Base-by-base conservation (phyloP, 495 filamentous ascomycete genomes). In the Hypomontagnella monticulosa region DNA sequence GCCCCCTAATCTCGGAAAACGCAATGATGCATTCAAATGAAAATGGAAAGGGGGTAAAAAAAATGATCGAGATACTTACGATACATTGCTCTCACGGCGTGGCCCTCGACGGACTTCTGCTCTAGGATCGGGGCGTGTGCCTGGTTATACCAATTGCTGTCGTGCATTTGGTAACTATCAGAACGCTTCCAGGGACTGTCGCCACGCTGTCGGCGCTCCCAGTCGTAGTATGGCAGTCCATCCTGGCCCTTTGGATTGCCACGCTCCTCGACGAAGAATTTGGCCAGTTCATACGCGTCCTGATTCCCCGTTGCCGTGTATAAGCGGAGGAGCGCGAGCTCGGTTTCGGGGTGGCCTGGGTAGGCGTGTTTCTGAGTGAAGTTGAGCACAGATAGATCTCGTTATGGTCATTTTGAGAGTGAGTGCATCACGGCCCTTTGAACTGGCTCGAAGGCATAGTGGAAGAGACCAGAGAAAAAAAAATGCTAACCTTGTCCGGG, bases 71-170 rank as follows among this genome's bases (percentile, higher is more conserved):
- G 20, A 15, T 10, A 69, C 66, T 58, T 43, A 69, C 66, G 78
- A 61, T 88, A 88, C 80, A 86, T 83, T 0, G 84, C 84, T 34
- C 86, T 79, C n/a, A 88, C 86, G 4, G 83, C 76, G 52, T 88
- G 85, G 0, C 86, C 85, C 53, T 86, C 82, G 33, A 88, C 77
- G 2, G 82, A 83, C 37, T 80, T 67, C 63, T 87, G 83, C 27
- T 85, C 74, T 5, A 78, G 66, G n/a, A 86, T 82, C 9, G 84
- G 84, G 18, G 69, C 56, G 51, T 87, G 84, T 0, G 84, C 80
- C 72, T 87, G 84, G 37, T 80, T 78, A 54, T 86, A 87, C 81
- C 79, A 82, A 46, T 73, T 71, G 33, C 69, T 67, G 53, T 68
- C 64, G 34, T 62, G 56, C 37, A 71, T 71, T 16, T 79, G 79